Base-by-base conservation (phyloP, 306 rosid species). In the Vigna angularis region DNA sequence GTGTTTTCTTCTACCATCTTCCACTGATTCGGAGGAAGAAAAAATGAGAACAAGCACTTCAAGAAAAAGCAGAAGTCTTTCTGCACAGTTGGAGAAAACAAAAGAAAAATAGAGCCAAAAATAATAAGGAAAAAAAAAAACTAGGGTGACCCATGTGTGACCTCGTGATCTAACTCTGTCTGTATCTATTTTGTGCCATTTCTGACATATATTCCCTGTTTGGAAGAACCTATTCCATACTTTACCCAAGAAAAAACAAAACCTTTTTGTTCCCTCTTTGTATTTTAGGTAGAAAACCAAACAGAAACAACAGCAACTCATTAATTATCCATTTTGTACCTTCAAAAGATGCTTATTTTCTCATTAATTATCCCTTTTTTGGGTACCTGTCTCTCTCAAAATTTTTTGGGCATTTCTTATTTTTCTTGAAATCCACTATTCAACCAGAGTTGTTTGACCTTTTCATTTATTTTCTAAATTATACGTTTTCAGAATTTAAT, bases 261-360 rank as follows among this genome's bases (percentile, higher is more conserved):
- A 50, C 28, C 32, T 66, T 42, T 66, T 42, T 66, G 72, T 44
- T 66, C 72, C 11, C 51, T 66, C 36, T 67, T 67, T 22, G 56
- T 40, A 11, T 12, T 47, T 3, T 17, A 40, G 18, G 53, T 2
- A 20, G 72, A 44, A 55, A 55, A 65, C 17, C 71, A 65, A 40
- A 40, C 51, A 64, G 47, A 58, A 50, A 40, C 66, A 76, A 76
- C 72, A 76, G 16, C 55, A 66, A 42, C 6, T 53, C 18, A 76
- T n/a, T n/a, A n/a, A n/a, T n/a, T n/a, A n/a, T 88, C 58, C 85
- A 75, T 64, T 52, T 81, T 79, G 87, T 82, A 79, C 68, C 40
- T 52, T 28, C 5, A 44, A 28, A 76, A 76, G 78, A 78, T 75
- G 82, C 84, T 69, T 36, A 38, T 73, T 38, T 66, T 73, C 66